phyloP scores from a whole-genome alignment of 495 filamentous ascomycete species.

The Thermothielavioides terrestris region DNA sequence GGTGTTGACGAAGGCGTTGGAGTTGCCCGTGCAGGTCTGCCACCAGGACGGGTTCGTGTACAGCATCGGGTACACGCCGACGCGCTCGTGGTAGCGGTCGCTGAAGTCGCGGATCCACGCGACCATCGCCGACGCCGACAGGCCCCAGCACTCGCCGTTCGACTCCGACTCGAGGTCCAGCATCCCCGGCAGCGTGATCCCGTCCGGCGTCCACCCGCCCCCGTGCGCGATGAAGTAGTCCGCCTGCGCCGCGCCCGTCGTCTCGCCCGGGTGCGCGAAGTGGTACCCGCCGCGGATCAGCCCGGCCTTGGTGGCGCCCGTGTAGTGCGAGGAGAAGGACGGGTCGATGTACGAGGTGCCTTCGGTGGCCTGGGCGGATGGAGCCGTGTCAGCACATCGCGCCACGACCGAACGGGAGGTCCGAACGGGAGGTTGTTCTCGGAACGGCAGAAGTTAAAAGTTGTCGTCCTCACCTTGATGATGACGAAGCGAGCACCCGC shows the following conservation, averaged over 20 bases:
- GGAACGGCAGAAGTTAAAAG: too few relatives aligned
- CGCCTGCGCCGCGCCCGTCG: slow-evolving; percentile 46
- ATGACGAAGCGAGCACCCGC: slow-evolving; percentile 58
- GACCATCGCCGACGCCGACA: slow-evolving; percentile 46
- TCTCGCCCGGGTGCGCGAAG: slow-evolving; percentile 48
- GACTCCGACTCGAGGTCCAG: slow-evolving; percentile 51
- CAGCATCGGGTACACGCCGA: slow-evolving; percentile 50
- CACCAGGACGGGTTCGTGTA: slow-evolving; percentile 57
- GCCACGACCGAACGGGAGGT: too few relatives aligned
- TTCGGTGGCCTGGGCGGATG: slow-evolving; percentile 58
- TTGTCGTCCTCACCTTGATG: slow-evolving; percentile 50
- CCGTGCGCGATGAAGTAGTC: slow-evolving; percentile 52
- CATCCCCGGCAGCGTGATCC: slow-evolving; percentile 58
- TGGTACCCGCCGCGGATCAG: slow-evolving; percentile 57
- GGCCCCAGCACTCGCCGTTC: slow-evolving; percentile 45
- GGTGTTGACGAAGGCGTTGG: slow-evolving; percentile 39
- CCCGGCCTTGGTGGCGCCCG: slow-evolving; percentile 45
- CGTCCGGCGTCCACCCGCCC: slow-evolving; percentile 54
- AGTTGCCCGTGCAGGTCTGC: slow-evolving; percentile 52
- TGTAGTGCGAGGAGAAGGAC: slow-evolving; percentile 48
- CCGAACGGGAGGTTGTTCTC: too few relatives aligned
- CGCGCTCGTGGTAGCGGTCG: slow-evolving; percentile 43
- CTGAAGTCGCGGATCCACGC: slow-evolving; percentile 54
- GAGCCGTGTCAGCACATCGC: too few relatives aligned
- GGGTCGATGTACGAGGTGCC: slow-evolving; percentile 47